Percentiles rank a stretch among this genome's conserved stretches.
Conservation (phyloP, 2,329 filamentous ascomycete genomes). For the Aspergillus sp. region DNA sequence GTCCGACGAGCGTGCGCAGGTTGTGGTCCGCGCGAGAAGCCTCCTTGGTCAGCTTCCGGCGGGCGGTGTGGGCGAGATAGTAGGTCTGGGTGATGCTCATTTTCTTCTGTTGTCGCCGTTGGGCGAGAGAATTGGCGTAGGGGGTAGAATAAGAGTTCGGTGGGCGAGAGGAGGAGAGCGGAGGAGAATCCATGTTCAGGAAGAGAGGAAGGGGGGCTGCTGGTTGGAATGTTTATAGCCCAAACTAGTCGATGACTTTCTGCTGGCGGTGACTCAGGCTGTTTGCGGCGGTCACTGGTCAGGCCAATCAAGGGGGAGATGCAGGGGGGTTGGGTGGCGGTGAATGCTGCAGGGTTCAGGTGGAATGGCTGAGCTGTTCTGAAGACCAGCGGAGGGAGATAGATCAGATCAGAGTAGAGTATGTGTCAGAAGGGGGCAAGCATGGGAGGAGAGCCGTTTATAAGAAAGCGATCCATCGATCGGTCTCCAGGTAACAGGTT, state of each 20-base stretch:
- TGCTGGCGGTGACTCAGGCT: too few relatives aligned
- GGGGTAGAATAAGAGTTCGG: slow-evolving; percentile 30
- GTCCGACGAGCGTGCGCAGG: slow-evolving; percentile 87
- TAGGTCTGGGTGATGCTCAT: slow-evolving; percentile 99
- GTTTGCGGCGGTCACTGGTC: too few relatives aligned
- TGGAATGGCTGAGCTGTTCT: too few relatives aligned
- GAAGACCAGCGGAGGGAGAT: too few relatives aligned
- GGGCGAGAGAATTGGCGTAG: slow-evolving; percentile 32
- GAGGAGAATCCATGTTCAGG: slow-evolving; percentile 11
- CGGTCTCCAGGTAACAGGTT: too few relatives aligned
- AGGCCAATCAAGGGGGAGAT: too few relatives aligned
- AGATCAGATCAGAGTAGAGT: too few relatives aligned
- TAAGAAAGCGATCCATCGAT: too few relatives aligned
- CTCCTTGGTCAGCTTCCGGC: slow-evolving; percentile 89
- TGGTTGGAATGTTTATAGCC: slow-evolving; percentile 1
- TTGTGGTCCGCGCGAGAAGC: slow-evolving; percentile 87
- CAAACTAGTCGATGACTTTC: slow-evolving; percentile 4
- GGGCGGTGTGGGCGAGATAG: slow-evolving; percentile 93
- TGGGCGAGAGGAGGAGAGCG: slow-evolving; percentile 24
- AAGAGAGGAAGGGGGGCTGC: slow-evolving; percentile 1
- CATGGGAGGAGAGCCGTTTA: too few relatives aligned
- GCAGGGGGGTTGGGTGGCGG: too few relatives aligned
- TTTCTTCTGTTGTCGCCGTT: slow-evolving; percentile 55
- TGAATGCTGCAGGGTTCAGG: too few relatives aligned
- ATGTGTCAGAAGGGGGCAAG: too few relatives aligned